These are phyloP conservation scores for Phaseolus coccineus DNA, from an alignment of 331 rosid species.

Conservation along the genomic window DNA sequence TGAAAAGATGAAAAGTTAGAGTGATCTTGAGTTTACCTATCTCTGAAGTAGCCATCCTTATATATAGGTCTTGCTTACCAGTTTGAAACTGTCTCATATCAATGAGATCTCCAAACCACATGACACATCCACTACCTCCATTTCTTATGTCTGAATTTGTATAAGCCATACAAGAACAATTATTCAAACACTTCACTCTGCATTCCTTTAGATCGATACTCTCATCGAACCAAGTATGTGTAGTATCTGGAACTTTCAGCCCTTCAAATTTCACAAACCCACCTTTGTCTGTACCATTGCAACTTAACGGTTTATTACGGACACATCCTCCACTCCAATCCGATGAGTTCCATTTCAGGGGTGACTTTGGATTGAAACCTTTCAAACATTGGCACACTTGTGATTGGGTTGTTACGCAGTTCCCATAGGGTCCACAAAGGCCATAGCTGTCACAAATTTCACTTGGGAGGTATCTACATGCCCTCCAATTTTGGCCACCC, in stretches of 20 bases:
- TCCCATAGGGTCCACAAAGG: not conserved
- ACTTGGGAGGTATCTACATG: not conserved
- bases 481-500: not conserved
- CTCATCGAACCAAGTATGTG: constrained; percentile 13
- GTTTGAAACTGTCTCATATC: constrained; percentile 23
- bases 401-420: not conserved
- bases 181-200: constrained; percentile 7
- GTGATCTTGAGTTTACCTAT: constrained; percentile 6
- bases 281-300: not conserved
- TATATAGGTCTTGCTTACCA: constrained; percentile 13
- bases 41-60: constrained; percentile 36
- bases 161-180: constrained; percentile 35
- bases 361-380: not conserved
- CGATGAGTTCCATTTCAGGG: too few species aligned
- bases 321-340: not conserved
- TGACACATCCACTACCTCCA: constrained; percentile 37
- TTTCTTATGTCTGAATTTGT: constrained; percentile 16
- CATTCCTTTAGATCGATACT: constrained; percentile 5
- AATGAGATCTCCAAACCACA: constrained; percentile 44
- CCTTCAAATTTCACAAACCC: not conserved
- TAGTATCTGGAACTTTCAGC: constrained; percentile 11
- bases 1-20: not conserved
- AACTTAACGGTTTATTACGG: not conserved
- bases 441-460: not conserved
- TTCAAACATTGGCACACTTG: not conserved